Conservation (phyloP, 1,284 basidiomycete species). For the Caloboletus firmus region DNA sequence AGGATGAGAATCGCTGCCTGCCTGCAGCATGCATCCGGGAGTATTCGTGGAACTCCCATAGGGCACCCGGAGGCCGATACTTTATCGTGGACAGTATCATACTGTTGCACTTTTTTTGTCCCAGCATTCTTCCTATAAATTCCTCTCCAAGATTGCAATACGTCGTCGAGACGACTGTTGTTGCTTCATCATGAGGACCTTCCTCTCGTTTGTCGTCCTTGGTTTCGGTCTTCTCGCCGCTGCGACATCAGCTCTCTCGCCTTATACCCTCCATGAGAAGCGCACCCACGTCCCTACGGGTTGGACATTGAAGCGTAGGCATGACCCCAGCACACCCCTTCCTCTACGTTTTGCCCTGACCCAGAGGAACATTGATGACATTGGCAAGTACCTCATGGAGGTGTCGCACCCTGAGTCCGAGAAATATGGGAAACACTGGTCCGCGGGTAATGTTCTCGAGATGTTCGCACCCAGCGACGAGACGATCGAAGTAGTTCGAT, state of each 20-base stretch:
- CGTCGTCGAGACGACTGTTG: not conserved
- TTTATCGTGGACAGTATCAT: slow-evolving; percentile 13
- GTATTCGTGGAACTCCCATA: slow-evolving; percentile 11
- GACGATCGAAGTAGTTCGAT: slow-evolving; percentile 39
- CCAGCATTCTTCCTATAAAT: slow-evolving; percentile 20
- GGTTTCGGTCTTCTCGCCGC: slow-evolving; percentile 15
- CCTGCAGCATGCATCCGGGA: not conserved
- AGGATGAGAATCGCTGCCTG: not conserved
- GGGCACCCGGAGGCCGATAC: not conserved
- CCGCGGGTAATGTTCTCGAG: slow-evolving; percentile 35
- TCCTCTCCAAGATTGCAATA: not conserved
- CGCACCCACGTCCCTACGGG: slow-evolving; percentile 33
- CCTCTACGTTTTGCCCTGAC: slow-evolving; percentile 43
- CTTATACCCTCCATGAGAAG: slow-evolving; percentile 34
- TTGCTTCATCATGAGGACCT: slow-evolving; percentile 14
- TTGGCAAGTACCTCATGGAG: slow-evolving; percentile 40
- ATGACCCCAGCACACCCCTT: slow-evolving; percentile 25
- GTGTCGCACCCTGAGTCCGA: slow-evolving; percentile 45
- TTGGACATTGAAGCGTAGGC: slow-evolving; percentile 34
- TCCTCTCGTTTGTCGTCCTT: slow-evolving; percentile 18
- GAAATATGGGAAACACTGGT: slow-evolving; percentile 47
- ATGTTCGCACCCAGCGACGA: slow-evolving; percentile 42
- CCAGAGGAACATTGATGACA: slow-evolving; percentile 41
- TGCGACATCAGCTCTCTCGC: slow-evolving; percentile 10
- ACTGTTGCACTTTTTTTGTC: slow-evolving; percentile 8